Base-by-base conservation (phyloP, 148 eudicot species). In the Dianthus caryophyllus region DNA sequence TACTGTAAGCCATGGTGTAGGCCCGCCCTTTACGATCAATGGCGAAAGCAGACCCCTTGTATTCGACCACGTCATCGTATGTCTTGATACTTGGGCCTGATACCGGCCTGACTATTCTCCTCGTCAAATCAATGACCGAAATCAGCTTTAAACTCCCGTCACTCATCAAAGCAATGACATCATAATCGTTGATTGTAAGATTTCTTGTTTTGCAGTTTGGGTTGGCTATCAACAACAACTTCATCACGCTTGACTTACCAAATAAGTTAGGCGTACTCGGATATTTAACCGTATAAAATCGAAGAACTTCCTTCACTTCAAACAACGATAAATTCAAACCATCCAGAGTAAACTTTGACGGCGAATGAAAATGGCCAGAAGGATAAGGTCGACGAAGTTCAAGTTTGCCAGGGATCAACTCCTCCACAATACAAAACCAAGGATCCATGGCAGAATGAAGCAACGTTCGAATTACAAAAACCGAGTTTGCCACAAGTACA, bases 11-110 rank as follows among this genome's bases (percentile, higher is more conserved):
- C 58, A 61, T 49, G 14, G 17, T 29, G 53, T 36, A 61, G 21
- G 11, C 58, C 31, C 58, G 50, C 47, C 73, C 73, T 70, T 61
- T 51, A 2, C 41, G 63, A 61, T 70, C 73, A 70, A 70, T 62
- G 36, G 66, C 66, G 22, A 47, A 70, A 50, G 50, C 6, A 9
- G 17, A 48, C 16, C 73, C 66, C 6, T n/a, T 38, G 33, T 21
- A 61, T 30, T 24, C 49, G 27, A 70, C 66, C 43, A 70, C 36
- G 38, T 70, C 73, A 33, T 70, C 73, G n/a, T 20, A 61, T 13
- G n/a, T 43, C 67, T 17, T 70, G 1, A n/a, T 41, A 14, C 9
- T 25, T 7, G 1, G 13, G 31, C 21, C 9, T 0, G 22, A n/a
- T n/a, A n/a, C 10, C 0, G 46, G 16, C 17, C 9, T 41, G n/a